Base-by-base conservation (phyloP, 331 rosid species). In the Malus hybrid region DNA sequence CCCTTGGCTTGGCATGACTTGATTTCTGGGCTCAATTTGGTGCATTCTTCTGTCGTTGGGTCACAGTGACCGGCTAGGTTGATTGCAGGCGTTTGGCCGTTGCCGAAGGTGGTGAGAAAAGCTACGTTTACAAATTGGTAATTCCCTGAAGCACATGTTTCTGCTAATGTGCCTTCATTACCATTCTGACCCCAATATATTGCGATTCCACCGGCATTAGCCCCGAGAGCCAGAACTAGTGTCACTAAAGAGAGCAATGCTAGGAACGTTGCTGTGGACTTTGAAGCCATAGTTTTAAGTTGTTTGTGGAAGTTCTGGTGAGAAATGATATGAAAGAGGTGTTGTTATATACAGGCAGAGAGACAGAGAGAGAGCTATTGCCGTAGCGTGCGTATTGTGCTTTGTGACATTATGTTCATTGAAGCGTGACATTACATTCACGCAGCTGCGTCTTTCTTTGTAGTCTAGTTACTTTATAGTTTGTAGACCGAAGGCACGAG, bases 1-100 rank as follows among this genome's bases (percentile, higher is more conserved):
- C 81, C 77, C 50, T 69, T 55, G 13, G 26, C 63, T 76, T 83
- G 89, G n/a, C 89, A 87, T 5, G 83, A 63, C 63, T 58, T 80
- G 10, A 85, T 85, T 14, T 85, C 78, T 33, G 73, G 24, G 63
- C 86, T 87, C 16, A 83, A 44, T 32, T 19, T 15, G 19, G 74
- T 29, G 68, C 86, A 85, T 6, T 73, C 78, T 0, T 34, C 15
- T 69, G 48, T 36, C 6, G 1, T 22, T 0, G 84, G 73, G 14
- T 67, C 72, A 66, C 91, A 83, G 34, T 85, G 91, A 34, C 87
- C 84, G 2, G 84, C 87, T 0, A 87, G 84, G 81, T 87, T 87
- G 5, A 87, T 7, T 6, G 48, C 48, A 4, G 88, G 91, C 13
- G 61, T 14, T 53, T 70, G 76, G 69, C 81, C 81, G 7, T 74